phyloP scores from a whole-genome alignment of 257 asterid genomes.

The Osmanthus fragrans region DNA sequence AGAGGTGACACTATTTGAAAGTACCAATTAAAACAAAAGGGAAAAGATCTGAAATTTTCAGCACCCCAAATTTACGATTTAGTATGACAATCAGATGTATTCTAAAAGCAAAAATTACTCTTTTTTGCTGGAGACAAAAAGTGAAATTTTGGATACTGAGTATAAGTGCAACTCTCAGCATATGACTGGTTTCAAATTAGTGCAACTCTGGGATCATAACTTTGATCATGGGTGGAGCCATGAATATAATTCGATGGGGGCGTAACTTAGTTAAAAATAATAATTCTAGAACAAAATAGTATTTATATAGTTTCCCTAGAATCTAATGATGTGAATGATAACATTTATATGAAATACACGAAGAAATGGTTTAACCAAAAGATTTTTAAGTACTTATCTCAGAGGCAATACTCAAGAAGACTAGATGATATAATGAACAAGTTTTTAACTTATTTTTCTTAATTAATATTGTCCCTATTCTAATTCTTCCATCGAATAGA shows the following conservation, averaged over 20 bases:
- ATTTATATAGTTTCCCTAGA: background rate
- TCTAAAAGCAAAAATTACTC: background rate
- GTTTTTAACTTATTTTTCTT: background rate
- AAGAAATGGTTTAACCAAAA: background rate
- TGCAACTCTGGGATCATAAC: background rate
- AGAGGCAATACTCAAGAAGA: background rate
- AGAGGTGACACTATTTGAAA: background rate
- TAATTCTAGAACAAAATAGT: background rate
- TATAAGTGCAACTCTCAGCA: background rate
- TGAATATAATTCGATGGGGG: background rate
- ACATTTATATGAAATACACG: background rate
- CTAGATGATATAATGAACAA: background rate
- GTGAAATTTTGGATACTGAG: background rate
- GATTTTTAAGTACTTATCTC: background rate
- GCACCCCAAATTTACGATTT: background rate
- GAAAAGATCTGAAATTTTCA: background rate
- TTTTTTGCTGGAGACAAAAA: background rate
- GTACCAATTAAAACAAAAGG: background rate
- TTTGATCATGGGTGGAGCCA: background rate
- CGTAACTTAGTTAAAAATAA: background rate
- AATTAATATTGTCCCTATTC: too few relatives aligned
- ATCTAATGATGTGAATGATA: background rate
- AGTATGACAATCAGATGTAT: background rate
- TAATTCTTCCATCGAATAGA: background rate
- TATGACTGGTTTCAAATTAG: background rate